Evolutionary conservation across 139 green algal genomes (phyloP), one percentile per base, ranked within the genome.

Genomic region (Protoeuglena noctilucae): DNA sequence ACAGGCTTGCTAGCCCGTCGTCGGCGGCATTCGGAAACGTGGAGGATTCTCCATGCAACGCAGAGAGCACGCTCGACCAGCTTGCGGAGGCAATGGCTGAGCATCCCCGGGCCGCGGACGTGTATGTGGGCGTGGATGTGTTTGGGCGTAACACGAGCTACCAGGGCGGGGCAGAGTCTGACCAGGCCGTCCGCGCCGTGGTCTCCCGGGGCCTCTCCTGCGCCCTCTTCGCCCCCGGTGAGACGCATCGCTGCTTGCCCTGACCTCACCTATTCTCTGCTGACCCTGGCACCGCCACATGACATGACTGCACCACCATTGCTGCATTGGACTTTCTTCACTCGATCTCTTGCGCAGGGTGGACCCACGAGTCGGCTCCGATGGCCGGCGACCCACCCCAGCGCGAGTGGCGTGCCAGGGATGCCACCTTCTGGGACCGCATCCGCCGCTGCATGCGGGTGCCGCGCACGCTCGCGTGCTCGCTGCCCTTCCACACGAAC

Each of bases 111-210:
- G 29, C 28, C 17, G 3, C 27, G 14, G 56, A 65, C 40, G 56
- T 69, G 18, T 69, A 40, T 25, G 60, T 63, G 62, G 62, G 62
- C 21, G 30, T 69, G 18, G 62, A 69, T 25, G 57, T 64, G 19
- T 59, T 60, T 46, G 43, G 25, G 30, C 22, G 28, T 14, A 26
- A 30, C 5, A 57, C 28, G 34, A 7, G 12, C 17, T 57, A 28
- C 28, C 54, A 22, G 0, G 62, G 55, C 12, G 40, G 49, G 17
- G 5, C 9, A 17, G n/a, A 28, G 45, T 26, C 45, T 5, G 18
- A 17, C 5, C 45, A 22, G 12, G 45, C n/a, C 12, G 45, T 51
- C 12, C 12, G 5, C 12, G 45, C 45, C 12, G 45, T 17, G 5
- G 21, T 23, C 12, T 23, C 45, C 12, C 5, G 5, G 18, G 45